phyloP scores from a whole-genome alignment of 257 asterid genomes.

The Apocynum venetum region DNA sequence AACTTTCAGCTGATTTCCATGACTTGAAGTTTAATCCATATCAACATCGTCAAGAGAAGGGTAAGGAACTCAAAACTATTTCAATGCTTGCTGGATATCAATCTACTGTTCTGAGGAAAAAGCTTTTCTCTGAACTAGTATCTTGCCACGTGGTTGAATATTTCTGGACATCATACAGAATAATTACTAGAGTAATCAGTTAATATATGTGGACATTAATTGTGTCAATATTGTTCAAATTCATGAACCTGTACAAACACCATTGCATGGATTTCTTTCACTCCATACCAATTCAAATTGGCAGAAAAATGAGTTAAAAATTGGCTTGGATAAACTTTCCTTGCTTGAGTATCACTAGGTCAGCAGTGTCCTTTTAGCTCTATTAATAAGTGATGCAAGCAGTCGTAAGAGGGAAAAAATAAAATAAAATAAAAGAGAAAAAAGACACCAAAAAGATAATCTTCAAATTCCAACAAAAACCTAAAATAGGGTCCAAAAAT shows the following conservation, averaged over 20 bases:
- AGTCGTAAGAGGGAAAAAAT: background rate
- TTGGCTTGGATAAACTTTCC: background rate
- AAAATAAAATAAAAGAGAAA: too few species aligned
- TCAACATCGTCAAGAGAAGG: background rate
- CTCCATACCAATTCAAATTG: background rate
- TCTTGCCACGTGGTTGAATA: background rate
- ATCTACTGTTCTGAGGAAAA: background rate
- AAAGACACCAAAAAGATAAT: background rate
- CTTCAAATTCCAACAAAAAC: background rate
- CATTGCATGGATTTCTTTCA: background rate
- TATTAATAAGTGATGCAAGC: too few species aligned
- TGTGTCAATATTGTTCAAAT: background rate
- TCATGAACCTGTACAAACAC: background rate
- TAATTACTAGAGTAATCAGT: background rate
- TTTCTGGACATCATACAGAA: background rate
- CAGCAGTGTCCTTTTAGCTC: too few species aligned
- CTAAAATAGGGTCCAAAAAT: background rate
- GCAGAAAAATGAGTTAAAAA: background rate
- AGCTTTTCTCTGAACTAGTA: background rate
- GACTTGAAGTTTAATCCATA: background rate
- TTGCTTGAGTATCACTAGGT: background rate
- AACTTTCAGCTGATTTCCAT: background rate
- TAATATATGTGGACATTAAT: background rate
- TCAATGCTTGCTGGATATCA: background rate
- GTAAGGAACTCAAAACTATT: background rate